These are phyloP conservation scores for Colletotrichum ledebouriae DNA, from an alignment of 2,329 filamentous ascomycete species.

Conservation along the genomic window DNA sequence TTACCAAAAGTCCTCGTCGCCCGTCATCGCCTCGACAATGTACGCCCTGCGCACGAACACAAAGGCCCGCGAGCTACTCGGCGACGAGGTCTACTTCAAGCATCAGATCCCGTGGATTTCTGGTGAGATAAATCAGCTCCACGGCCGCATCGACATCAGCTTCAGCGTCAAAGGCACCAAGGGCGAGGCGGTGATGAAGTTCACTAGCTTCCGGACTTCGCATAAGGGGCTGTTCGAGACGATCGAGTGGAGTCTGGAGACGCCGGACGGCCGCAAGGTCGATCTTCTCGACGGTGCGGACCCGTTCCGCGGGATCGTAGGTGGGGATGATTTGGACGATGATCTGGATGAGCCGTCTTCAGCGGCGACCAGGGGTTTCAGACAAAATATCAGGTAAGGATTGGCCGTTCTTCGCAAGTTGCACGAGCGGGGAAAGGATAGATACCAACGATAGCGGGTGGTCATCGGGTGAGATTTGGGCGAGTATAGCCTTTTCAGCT, in stretches of 20 bases:
- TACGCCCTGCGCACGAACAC: constrained; percentile 90
- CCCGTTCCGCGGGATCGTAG: constrained; percentile 72
- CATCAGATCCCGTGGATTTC: constrained; percentile 85
- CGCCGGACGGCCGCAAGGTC: constrained; percentile 70
- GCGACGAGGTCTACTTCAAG: constrained; percentile 88
- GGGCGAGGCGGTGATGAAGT: constrained; percentile 79
- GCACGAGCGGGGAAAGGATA: background rate
- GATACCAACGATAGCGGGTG: background rate
- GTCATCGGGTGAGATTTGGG: constrained; percentile 36
- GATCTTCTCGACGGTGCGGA: constrained; percentile 81
- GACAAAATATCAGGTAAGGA: constrained; percentile 57
- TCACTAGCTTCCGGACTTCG: constrained; percentile 78
- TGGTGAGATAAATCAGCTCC: constrained; percentile 92
- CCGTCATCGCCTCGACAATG: constrained; percentile 87
- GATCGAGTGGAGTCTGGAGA: constrained; percentile 87
- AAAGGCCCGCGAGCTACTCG: constrained; percentile 80
- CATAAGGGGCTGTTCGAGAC: constrained; percentile 81
- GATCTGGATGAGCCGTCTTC: constrained; percentile 49
- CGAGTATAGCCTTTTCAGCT: constrained; percentile 16
- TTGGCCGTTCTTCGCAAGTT: background rate
- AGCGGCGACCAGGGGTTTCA: constrained; percentile 61
- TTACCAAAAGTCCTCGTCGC: constrained; percentile 95
- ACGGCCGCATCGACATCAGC: constrained; percentile 87
- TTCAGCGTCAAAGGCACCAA: constrained; percentile 89
- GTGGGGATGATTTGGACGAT: constrained; percentile 49